These are phyloP conservation scores for button mushroom (Agaricus bisporus) DNA, from an alignment of 768 basidiomycete genomes.

Conservation along the genomic window DNA sequence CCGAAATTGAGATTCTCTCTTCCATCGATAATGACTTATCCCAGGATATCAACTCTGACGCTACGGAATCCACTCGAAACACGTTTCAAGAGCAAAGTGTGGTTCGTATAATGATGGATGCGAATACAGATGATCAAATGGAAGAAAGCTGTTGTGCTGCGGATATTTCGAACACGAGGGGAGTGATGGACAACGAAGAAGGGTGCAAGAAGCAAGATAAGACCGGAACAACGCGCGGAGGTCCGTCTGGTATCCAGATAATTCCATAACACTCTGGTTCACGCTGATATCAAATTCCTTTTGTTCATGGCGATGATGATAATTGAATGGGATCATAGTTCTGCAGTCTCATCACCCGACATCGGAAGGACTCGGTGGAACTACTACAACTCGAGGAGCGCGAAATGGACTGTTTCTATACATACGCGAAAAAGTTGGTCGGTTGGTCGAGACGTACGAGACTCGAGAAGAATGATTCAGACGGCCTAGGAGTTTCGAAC, in stretches of 20 bases:
- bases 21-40: neutral
- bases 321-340: neutral
- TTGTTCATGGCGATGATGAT: too few species aligned
- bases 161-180: neutral
- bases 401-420: conserved; percentile 4
- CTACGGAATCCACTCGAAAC: neutral
- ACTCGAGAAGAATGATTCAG: neutral
- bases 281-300: too few species aligned
- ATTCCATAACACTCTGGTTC: too few species aligned
- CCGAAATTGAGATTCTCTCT: conserved; percentile 79
- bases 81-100: neutral
- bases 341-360: neutral
- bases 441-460: neutral
- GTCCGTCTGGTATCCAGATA: too few species aligned
- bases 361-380: neutral
- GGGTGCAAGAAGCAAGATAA: too few species aligned
- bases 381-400: neutral
- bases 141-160: neutral
- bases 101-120: neutral
- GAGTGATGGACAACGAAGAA: neutral
- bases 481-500: neutral
- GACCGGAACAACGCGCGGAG: too few species aligned
- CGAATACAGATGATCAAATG: neutral
- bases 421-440: neutral
- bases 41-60: neutral